Evolutionary conservation across 169 alveolate genomes (phyloP).

Genomic region (Miamiensis avidus): DNA sequence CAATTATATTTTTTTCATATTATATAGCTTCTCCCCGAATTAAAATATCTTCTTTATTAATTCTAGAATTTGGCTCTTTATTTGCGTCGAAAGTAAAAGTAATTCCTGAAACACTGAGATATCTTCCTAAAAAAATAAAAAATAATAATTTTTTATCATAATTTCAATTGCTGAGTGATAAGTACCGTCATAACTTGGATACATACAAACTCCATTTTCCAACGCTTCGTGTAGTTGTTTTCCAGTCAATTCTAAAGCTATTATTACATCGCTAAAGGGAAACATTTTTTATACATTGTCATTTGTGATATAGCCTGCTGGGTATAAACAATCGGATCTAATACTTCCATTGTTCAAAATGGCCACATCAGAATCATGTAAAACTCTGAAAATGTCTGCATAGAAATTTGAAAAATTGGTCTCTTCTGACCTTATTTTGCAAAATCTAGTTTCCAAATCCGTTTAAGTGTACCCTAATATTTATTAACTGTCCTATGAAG

Average conservation of each 20-base stretch:
- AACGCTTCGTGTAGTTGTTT: slow-evolving; percentile 54
- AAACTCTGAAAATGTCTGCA: slow-evolving; percentile 82
- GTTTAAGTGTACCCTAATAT: slow-evolving; percentile 74
- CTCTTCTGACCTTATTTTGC: slow-evolving; percentile 75
- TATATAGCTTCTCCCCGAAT: slow-evolving; percentile 42
- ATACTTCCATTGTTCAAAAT: slow-evolving; percentile 87
- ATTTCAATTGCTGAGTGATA: too few species aligned
- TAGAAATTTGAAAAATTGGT: slow-evolving; percentile 85
- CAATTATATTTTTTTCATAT: slow-evolving; percentile 35
- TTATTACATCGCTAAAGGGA: slow-evolving; percentile 82
- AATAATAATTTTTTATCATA: too few species aligned
- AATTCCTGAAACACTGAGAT: slow-evolving; percentile 84
- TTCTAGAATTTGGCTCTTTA: slow-evolving; percentile 38
- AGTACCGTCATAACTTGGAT: slow-evolving; percentile 86
- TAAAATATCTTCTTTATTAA: slow-evolving; percentile 35
- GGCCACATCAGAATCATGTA: slow-evolving; percentile 78
- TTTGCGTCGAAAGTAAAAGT: slow-evolving; percentile 50
- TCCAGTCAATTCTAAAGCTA: slow-evolving; percentile 71
- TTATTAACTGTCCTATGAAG: slow-evolving; percentile 56
- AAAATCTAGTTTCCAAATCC: slow-evolving; percentile 82
- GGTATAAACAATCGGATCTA: slow-evolving; percentile 82
- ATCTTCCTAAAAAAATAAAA: slow-evolving; percentile 43
- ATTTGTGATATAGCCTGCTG: slow-evolving; percentile 71
- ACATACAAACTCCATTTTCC: slow-evolving; percentile 77
- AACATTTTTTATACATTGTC: slow-evolving; percentile 74